Conservation (phyloP, 345 rosid species). For the Dimocarpus longan region DNA sequence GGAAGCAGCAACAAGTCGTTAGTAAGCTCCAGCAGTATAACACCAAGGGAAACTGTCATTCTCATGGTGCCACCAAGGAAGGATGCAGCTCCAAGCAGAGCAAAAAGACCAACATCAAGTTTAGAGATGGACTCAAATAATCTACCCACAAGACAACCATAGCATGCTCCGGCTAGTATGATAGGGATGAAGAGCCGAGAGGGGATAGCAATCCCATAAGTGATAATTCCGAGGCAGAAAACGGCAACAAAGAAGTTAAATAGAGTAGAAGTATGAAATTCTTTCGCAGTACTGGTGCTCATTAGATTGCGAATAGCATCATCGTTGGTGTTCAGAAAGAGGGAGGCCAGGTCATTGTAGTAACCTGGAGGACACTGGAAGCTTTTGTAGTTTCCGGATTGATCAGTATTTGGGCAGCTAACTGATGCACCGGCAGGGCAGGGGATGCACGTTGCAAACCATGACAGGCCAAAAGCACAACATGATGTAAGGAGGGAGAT, state of each 20-base stretch:
- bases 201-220: constrained; percentile 71
- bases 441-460: constrained; percentile 55
- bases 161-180: constrained; percentile 65
- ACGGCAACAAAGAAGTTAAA: constrained; percentile 58
- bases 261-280: constrained; percentile 52
- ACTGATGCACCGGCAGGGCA: constrained; percentile 47
- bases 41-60: constrained; percentile 76
- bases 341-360: constrained; percentile 71
- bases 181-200: constrained; percentile 81
- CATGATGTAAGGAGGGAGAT: constrained; percentile 59
- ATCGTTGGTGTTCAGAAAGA: constrained; percentile 63
- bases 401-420: constrained; percentile 57
- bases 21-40: constrained; percentile 71
- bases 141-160: constrained; percentile 66
- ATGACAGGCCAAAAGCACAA: constrained; percentile 64
- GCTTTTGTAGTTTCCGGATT: constrained; percentile 57
- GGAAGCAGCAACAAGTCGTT: constrained; percentile 68
- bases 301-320: constrained; percentile 65
- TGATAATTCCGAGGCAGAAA: constrained; percentile 58
- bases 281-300: constrained; percentile 42
- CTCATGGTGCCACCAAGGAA: constrained; percentile 82
- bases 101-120: constrained; percentile 66
- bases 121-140: constrained; percentile 46
- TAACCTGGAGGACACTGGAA: constrained; percentile 58
- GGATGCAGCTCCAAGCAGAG: constrained; percentile 76